A percentile compares a stretch with the other conserved stretches of the same genome.
Evolutionary conservation across 441 rosid species (phyloP).

Genomic region (Euphorbia schlechtendalii): DNA sequence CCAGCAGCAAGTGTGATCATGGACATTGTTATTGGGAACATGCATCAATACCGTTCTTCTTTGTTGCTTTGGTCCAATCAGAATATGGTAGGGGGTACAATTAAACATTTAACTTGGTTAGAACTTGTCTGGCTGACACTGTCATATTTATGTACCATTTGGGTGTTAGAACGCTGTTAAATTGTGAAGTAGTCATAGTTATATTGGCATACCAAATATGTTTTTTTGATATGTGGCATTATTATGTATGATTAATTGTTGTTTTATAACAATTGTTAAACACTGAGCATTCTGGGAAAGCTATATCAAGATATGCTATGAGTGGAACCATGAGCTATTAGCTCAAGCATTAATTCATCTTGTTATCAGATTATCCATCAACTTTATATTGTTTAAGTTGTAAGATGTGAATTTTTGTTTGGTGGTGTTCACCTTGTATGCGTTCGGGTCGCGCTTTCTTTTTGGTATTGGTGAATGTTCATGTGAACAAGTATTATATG

Average conservation of each 20-base stretch:
- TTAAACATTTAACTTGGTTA: neutral
- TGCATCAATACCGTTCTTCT: neutral
- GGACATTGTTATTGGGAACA: neutral
- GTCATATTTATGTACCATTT: neutral
- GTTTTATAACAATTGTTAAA: neutral
- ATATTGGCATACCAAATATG: neutral
- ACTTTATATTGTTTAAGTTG: constrained; percentile 11
- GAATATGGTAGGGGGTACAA: neutral
- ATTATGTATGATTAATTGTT: neutral
- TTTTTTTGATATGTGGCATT: neutral
- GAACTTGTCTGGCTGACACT: constrained; percentile 1
- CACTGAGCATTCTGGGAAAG: neutral
- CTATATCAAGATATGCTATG: neutral
- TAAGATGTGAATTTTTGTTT: constrained; percentile 15
- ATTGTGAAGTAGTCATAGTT: neutral
- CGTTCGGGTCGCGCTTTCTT: constrained; percentile 5
- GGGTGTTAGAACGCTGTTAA: neutral
- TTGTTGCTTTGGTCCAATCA: neutral
- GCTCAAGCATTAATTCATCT: neutral
- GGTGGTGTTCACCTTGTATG: constrained; percentile 14
- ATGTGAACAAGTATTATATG: constrained; percentile 7
- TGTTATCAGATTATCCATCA: constrained; percentile 13
- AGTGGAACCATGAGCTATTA: neutral
- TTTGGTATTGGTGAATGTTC: constrained; percentile 11
- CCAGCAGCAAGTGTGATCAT: neutral